Conservation (phyloP, 169 alveolate species). For the Perkinsus chesapeaki region DNA sequence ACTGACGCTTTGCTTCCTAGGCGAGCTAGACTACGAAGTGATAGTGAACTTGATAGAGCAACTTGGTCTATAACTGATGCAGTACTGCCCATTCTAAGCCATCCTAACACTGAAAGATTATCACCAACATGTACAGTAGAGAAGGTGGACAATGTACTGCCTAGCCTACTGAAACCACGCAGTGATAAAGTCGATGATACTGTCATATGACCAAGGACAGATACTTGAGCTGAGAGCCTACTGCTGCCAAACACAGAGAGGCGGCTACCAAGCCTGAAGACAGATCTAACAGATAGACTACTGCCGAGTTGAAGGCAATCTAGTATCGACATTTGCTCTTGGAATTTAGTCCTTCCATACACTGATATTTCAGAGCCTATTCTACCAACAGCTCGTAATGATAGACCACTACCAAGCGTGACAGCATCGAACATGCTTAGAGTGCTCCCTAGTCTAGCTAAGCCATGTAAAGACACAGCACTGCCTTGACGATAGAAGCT, state of each 20-base stretch:
- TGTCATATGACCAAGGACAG: not conserved
- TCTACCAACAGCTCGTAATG: not conserved
- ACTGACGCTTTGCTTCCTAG: not conserved
- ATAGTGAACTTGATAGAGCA: not conserved
- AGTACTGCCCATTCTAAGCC: not conserved
- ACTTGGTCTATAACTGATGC: not conserved
- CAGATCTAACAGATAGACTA: not conserved
- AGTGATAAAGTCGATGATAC: not conserved
- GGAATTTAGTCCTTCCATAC: not conserved
- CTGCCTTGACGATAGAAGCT: not conserved
- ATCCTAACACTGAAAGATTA: not conserved
- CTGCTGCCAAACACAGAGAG: not conserved
- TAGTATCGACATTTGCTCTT: not conserved
- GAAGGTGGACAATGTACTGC: not conserved
- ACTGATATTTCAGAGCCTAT: not conserved
- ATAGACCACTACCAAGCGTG: not conserved
- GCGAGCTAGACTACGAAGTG: not conserved
- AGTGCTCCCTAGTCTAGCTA: not conserved
- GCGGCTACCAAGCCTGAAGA: not conserved
- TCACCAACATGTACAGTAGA: not conserved
- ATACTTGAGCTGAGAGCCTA: not conserved
- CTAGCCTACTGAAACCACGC: not conserved
- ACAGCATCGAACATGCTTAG: not conserved
- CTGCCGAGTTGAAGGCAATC: not conserved
- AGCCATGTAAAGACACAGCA: not conserved